A percentile compares a stretch with the other conserved stretches of the same genome.
phyloP scores from a whole-genome alignment of 306 rosid genomes.

The Quercus mongolica region DNA sequence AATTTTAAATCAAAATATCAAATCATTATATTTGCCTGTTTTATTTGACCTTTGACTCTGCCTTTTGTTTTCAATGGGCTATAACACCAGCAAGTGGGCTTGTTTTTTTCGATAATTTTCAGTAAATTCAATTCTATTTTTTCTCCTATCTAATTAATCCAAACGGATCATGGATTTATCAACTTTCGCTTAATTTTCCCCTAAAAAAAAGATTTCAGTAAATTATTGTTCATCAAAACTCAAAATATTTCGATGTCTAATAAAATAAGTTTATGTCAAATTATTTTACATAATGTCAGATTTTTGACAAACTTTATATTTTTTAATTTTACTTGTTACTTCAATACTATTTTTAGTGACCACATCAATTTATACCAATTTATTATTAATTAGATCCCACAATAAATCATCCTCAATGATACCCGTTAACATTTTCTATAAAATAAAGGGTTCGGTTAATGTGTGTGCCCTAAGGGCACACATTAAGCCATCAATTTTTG shows the following conservation, averaged over 20 bases:
- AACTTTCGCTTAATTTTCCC: not conserved
- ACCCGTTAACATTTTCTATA: too few species aligned
- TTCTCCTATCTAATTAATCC: accelerated
- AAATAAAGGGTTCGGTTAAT: too few species aligned
- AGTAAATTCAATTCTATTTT: too few species aligned
- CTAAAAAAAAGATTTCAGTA: not conserved
- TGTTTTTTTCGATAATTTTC: not conserved
- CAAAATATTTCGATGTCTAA: not conserved
- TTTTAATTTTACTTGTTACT: too few species aligned
- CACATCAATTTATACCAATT: too few species aligned
- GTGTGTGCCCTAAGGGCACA: too few species aligned
- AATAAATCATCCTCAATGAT: too few species aligned
- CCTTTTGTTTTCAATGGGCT: not conserved
- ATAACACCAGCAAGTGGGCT: not conserved
- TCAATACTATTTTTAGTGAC: too few species aligned
- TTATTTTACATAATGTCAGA: too few species aligned
- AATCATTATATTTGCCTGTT: not conserved
- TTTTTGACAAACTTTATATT: too few species aligned
- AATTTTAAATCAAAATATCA: not conserved
- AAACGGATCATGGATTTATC: not conserved
- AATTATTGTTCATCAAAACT: not conserved
- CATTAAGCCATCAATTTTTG: too few species aligned
- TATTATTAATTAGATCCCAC: too few species aligned
- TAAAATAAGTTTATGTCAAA: not conserved
- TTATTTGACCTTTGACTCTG: not conserved